Conservation (phyloP, 257 asterid genomes). For the Nicotiana noctiflora region DNA sequence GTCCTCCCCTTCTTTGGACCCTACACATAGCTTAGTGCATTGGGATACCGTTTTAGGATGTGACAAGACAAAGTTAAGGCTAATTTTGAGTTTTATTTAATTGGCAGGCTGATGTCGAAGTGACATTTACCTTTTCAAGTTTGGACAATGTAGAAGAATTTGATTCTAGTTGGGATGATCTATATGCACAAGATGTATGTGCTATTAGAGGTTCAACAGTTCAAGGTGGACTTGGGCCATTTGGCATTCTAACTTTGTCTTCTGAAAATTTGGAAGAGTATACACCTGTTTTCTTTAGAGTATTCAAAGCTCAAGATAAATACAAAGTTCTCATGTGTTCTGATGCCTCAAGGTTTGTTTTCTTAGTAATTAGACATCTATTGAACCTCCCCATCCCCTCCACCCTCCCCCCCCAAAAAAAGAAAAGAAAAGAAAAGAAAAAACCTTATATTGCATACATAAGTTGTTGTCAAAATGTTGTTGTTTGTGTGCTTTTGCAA, state of each 20-base stretch:
- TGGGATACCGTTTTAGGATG: too few relatives aligned
- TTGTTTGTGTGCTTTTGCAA: neutral
- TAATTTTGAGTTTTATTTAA: neutral
- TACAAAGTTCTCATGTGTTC: neutral
- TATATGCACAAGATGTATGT: neutral
- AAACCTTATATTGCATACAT: too few relatives aligned
- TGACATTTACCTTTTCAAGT: neutral
- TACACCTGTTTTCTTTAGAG: neutral
- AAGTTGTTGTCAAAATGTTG: too few relatives aligned
- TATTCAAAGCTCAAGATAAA: neutral
- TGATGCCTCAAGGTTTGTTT: constrained; percentile 3
- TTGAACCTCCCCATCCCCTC: too few relatives aligned
- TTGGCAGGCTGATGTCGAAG: neutral
- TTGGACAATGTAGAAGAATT: constrained; percentile 3
- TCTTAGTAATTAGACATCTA: too few relatives aligned
- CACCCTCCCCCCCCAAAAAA: too few relatives aligned
- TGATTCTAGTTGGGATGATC: neutral
- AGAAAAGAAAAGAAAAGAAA: too few relatives aligned
- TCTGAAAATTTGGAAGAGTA: neutral
- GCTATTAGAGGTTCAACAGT: neutral
- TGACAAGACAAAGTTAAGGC: neutral
- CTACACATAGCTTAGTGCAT: too few relatives aligned
- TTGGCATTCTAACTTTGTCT: neutral
- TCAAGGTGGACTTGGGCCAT: constrained; percentile 5
- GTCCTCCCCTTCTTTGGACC: too few relatives aligned